phyloP scores from a whole-genome alignment of 2,329 filamentous ascomycete genomes.

The Ophiocordyceps camponoti-leonardi region DNA sequence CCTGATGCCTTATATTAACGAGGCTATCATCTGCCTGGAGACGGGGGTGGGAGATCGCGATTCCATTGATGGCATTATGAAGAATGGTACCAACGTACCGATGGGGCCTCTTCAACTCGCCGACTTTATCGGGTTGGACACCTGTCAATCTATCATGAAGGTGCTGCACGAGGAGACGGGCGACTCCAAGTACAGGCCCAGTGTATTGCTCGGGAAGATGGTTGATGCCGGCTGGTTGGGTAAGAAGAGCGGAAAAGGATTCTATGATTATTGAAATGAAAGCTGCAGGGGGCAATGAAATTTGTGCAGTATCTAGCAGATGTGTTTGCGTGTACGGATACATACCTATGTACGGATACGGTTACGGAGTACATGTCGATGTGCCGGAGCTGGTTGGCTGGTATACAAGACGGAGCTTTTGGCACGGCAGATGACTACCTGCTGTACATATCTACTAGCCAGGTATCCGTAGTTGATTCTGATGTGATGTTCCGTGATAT shows the following conservation, averaged over 20 bases:
- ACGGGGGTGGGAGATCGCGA: constrained; percentile 79
- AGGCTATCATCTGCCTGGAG: constrained; percentile 90
- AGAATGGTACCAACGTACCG: constrained; percentile 95
- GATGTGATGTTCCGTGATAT: too few relatives aligned
- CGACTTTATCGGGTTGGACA: constrained; percentile 95
- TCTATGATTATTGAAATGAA: constrained; percentile 61
- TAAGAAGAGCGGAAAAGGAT: constrained; percentile 94
- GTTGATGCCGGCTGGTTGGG: constrained; percentile 95
- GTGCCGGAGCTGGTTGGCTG: background rate
- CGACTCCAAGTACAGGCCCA: constrained; percentile 88
- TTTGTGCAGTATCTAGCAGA: too few relatives aligned
- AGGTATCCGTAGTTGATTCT: too few relatives aligned
- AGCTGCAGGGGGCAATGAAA: too few relatives aligned
- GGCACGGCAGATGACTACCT: too few relatives aligned
- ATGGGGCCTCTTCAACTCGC: constrained; percentile 92
- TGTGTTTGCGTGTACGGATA: too few relatives aligned
- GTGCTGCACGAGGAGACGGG: constrained; percentile 82
- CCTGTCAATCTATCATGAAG: constrained; percentile 92
- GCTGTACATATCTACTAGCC: too few relatives aligned
- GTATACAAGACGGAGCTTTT: too few relatives aligned
- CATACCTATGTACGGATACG: too few relatives aligned
- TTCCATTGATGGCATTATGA: constrained; percentile 96
- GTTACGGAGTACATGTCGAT: background rate
- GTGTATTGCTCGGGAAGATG: constrained; percentile 80
- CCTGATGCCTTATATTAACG: constrained; percentile 98